Evolutionary conservation across 768 basidiomycete species (phyloP), one percentile per base, ranked within the genome.

Genomic region (Russula virescens): DNA sequence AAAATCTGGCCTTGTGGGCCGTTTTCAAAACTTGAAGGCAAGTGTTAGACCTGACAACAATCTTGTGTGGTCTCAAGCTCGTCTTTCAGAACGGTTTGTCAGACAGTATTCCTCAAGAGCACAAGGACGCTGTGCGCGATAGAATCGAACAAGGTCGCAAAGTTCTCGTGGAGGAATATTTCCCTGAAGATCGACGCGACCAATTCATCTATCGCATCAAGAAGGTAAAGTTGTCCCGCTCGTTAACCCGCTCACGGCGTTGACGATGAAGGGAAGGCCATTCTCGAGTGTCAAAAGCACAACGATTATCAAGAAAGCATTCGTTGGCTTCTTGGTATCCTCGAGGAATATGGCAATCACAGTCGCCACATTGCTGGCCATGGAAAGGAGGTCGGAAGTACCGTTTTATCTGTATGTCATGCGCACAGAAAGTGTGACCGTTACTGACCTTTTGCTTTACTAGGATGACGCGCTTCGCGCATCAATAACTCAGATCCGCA

Each of bases 171-270:
- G 91, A 94, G 53, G 90, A 95, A 43, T 89, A 88, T 68, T 94
- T 97, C 80, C 94, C 95, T 0, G 80, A 88, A 68, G 94, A 94
- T 74, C 80, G 96, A 23, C 82, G 92, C 25, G 92, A 96, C 58
- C 92, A 92, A 70, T 97, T 94, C 74, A 89, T 98, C 70, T 96
- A 88, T 78, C 83, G 96, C 14, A 81, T 85, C 7, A 98, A 98
- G 80, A 98, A 97, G 84, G 89, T 87, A 25, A 34, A 61, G 40
- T 34, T 7, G 10, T 35, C 25, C 10, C 34, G 13, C 28, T 25
- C 40, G 28, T 16, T 26, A 14, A 3, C 6, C 5, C 9, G 19
- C 14, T 26, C 6, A 0, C 42, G n/a, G 5, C 11, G 21, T 21
- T 47, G 2, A 63, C 5, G 2, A 1, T 13, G 1, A 4, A 23